These are phyloP conservation scores for Triadica sebifera DNA, from an alignment of 345 rosid species.

Conservation along the genomic window DNA sequence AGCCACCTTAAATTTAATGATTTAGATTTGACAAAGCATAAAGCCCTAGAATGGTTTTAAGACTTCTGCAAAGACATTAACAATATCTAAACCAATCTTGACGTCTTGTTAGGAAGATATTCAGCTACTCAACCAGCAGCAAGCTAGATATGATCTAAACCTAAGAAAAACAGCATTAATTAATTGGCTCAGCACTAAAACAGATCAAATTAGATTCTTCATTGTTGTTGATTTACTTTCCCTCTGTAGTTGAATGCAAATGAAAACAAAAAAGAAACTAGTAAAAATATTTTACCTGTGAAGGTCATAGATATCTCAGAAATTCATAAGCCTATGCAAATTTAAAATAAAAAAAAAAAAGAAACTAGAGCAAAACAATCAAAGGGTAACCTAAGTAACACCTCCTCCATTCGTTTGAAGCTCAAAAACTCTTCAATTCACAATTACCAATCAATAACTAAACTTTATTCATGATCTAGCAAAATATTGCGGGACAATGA, in stretches of 20 bases:
- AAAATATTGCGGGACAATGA: neutral
- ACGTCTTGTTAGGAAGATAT: too few relatives aligned
- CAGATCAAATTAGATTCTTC: neutral
- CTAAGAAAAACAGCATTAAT: neutral
- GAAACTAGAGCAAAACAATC: neutral
- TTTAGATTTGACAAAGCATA: neutral
- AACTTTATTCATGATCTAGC: neutral
- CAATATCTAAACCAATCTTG: too few relatives aligned
- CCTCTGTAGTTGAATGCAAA: neutral
- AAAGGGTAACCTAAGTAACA: neutral
- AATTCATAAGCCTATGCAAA: too few relatives aligned
- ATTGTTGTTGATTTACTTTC: neutral
- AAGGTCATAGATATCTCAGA: neutral
- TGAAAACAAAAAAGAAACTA: neutral
- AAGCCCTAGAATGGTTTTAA: neutral
- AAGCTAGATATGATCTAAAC: neutral
- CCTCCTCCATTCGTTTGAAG: neutral
- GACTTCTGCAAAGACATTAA: neutral
- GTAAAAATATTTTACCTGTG: neutral
- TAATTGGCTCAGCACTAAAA: neutral
- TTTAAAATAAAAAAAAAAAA: too few relatives aligned
- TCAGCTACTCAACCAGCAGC: neutral
- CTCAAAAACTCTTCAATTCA: neutral
- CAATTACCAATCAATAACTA: neutral
- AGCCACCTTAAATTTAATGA: neutral